Base-by-base conservation (phyloP, 2,329 filamentous ascomycete species). In the Xylaria sp. region DNA sequence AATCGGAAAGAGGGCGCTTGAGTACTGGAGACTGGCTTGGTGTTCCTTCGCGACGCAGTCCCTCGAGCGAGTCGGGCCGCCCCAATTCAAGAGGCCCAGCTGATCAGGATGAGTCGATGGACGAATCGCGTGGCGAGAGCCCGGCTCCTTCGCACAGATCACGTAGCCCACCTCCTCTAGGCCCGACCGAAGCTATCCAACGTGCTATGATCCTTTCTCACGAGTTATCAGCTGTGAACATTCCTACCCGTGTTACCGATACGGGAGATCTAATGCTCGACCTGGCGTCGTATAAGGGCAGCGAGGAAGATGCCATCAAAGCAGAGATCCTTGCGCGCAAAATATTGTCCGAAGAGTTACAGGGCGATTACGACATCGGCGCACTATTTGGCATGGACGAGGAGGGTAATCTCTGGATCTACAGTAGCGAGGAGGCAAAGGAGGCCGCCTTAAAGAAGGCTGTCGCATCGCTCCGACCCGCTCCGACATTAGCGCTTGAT, bases 371-470 rank as follows among this genome's bases (percentile, higher is more conserved):
- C 73, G 94, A 99, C 71, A 96, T 99, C 68, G 94, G 94, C 4
- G 89, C 93, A 1, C 80, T 99, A 35, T 96, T 99, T 68, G 94
- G 92, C 10, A 93, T 94, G 50, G 94, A 99, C 71, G 92, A 96
- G 70, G 86, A 94, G 61, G 94, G 94, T 5, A 99, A 99, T 69
- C 80, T 99, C n/a, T 97, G 94, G 93, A 97, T 99, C 66, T 99
- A 99, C 77, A 94, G 92, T 76, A 97, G 92, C 68, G 92, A 97
- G 73, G 92, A 96, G 70, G 92, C 94, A 23, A 97, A 97, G 71
- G 89, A 94, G 68, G 89, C 90, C 5, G 93, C 93, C 37, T 88
- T 88, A 77, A 87, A 88, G 72, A 82, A 78, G 67, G 82, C 81
- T 62, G 80, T 83, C 58, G 76, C 79, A 6, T 76, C 79, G 8